Base-by-base conservation (phyloP, 768 basidiomycete species). In the Ramaria sp. region DNA sequence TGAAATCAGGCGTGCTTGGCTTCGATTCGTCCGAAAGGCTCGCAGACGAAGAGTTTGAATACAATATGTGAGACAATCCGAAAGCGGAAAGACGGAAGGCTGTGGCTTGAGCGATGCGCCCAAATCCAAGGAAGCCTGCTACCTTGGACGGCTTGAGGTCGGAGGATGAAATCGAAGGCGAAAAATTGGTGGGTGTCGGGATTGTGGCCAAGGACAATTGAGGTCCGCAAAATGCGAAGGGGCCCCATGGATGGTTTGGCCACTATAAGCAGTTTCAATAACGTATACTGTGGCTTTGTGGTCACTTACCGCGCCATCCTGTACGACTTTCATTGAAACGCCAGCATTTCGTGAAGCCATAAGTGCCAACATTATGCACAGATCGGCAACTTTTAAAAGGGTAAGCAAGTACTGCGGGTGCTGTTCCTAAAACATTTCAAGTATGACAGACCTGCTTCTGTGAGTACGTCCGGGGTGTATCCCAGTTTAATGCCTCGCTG, bases 401-500 rank as follows among this genome's bases (percentile, higher is more conserved):
- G 34, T 19, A 24, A 30, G 17, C 34, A 50, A 19, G 47, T n/a
- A 37, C 5, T 10, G 34, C 13, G 13, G 34, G 9, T 10, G 33
- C 45, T 11, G 11, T 4, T 53, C 34, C 52, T 31, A 19, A 30
- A 15, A 9, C 24, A 7, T 49, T 49, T 7, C 9, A 33, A 61
- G 42, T 19, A 15, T 57, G 64, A 83, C 51, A 34, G 20, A 57
- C 91, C 91, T 61, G 95, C 91, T 64, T 92, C 91, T 4, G 88
- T 94, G 15, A 99, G 77, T 5, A 97, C 87, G 56, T 94, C 91
- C 0, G 95, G 96, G 0, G 94, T 98, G 68, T 91, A 91, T 7
- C 96, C 96, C 6, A 97, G 68, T 47, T 76, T 78, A 58, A 98
- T 77, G 1, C 77, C 75, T 15, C 83, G 78, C 62, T 77, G 71